A percentile compares a stretch with the other conserved stretches of the same genome.
phyloP scores from a whole-genome alignment of 495 filamentous ascomycete genomes.

The Aspergillus incahuasiensis region DNA sequence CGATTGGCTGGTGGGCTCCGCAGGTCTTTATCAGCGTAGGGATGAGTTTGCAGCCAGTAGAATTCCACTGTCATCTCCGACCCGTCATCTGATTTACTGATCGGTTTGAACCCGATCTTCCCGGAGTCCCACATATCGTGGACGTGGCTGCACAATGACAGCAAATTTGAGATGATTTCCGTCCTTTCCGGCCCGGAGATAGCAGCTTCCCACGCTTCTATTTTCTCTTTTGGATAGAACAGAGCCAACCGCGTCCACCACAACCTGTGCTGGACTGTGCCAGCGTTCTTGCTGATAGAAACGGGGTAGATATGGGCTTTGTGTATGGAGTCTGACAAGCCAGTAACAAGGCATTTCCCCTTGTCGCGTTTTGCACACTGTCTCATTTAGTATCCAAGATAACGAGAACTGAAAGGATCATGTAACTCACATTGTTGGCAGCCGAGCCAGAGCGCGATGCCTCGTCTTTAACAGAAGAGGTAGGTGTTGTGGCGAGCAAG shows the following conservation, averaged over 20 bases:
- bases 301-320: not conserved
- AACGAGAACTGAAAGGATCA: not conserved
- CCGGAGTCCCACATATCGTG: slow-evolving; percentile 1
- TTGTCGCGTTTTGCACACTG: not conserved
- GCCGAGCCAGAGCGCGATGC: not conserved
- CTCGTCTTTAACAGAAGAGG: too few species aligned
- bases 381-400: not conserved
- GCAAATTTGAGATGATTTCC: not conserved
- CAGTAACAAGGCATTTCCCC: not conserved
- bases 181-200: not conserved
- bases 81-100: slow-evolving; percentile 3
- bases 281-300: not conserved
- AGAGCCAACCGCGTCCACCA: not conserved
- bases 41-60: not conserved
- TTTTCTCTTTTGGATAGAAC: not conserved
- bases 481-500: too few species aligned
- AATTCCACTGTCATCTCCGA: slow-evolving; percentile 2
- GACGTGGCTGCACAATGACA: not conserved
- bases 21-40: not conserved
- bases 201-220: not conserved
- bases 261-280: not conserved
- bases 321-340: not conserved
- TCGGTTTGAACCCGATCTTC: slow-evolving; percentile 1
- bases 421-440: not conserved
- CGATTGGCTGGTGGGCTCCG: not conserved